Evolutionary conservation across 2,329 filamentous ascomycete species (phyloP).

Genomic region (Tricladium varicosporioides): DNA sequence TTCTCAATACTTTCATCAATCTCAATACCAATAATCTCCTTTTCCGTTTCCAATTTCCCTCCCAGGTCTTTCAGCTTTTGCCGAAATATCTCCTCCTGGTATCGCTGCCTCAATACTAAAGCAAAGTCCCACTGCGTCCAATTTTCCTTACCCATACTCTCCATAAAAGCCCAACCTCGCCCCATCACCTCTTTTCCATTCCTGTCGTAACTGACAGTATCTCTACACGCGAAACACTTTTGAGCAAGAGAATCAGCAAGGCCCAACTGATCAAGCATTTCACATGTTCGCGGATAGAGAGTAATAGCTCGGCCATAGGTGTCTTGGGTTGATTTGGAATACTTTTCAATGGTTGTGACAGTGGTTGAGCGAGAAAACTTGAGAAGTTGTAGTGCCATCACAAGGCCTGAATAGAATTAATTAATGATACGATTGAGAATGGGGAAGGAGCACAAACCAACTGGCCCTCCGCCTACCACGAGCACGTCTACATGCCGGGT

Average conservation of each 20-base stretch:
- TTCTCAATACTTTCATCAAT: constrained; percentile 20
- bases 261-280: constrained; percentile 51
- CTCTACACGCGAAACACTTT: constrained; percentile 50
- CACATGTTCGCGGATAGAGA: constrained; percentile 48
- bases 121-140: constrained; percentile 48
- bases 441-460: constrained; percentile 32
- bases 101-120: constrained; percentile 54
- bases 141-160: constrained; percentile 44
- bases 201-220: constrained; percentile 47
- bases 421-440: background rate
- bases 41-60: constrained; percentile 18
- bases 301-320: constrained; percentile 54
- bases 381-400: constrained; percentile 46
- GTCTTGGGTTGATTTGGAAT: constrained; percentile 47
- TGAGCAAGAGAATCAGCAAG: constrained; percentile 49
- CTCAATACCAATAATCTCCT: constrained; percentile 20
- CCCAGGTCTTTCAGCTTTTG: constrained; percentile 34
- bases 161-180: constrained; percentile 51
- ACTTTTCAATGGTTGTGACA: constrained; percentile 48
- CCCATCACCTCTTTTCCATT: constrained; percentile 44
- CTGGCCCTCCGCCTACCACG: constrained; percentile 44
- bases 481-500: constrained; percentile 36
- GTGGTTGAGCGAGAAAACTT: constrained; percentile 36
- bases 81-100: constrained; percentile 52
- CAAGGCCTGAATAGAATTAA: constrained; percentile 25